Base-by-base conservation (phyloP, 345 rosid genomes). In the Syzygium grande region DNA sequence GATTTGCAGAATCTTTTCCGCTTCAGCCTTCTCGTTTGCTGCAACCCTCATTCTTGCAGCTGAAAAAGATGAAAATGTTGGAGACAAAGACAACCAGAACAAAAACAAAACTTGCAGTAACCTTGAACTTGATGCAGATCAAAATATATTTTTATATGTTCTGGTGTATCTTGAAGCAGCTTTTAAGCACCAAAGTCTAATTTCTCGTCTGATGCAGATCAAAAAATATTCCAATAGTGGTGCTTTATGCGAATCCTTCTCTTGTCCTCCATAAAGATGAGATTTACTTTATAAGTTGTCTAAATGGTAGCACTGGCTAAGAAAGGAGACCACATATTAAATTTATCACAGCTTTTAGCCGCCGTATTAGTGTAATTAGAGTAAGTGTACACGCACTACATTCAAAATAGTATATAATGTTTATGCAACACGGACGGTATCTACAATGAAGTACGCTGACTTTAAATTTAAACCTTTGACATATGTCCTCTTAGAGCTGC, bases 21-120 rank as follows among this genome's bases (percentile, higher is more conserved):
- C 90, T 41, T 89, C 90, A 53, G 90, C 90, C 86, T 89, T 89
- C 84, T 87, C 90, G 41, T 30, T 89, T 16, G 90, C 90, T 58
- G 90, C 90, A 53, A 89, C 52, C 65, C 90, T 89, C 89, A 89
- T 1, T 78, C 90, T 87, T 54, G 90, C 90, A 38, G 90, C 90
- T 87, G 90, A 73, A 38, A 86, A 86, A 56, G 41, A 79, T 85
- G 68, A 85, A 53, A 38, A 27, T 30, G 14, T 4, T 53, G 34
- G 59, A 51, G 59, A 52, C 59, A 53, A n/a, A 63, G 78, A 68
- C 12, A 30, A 30, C 10, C 79, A 65, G 19, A 30, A 65, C 34
- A 29, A 65, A 65, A 65, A 29, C 78, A 34, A 30, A 68, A 68
- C 79, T 34, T 30, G 79, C 79, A 34, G 79, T 30, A 68, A 68